A percentile compares a stretch with the other conserved stretches of the same genome.
These are phyloP conservation scores for Babesia gibsoni DNA, from an alignment of 169 alveolate species.

Conservation along the genomic window DNA sequence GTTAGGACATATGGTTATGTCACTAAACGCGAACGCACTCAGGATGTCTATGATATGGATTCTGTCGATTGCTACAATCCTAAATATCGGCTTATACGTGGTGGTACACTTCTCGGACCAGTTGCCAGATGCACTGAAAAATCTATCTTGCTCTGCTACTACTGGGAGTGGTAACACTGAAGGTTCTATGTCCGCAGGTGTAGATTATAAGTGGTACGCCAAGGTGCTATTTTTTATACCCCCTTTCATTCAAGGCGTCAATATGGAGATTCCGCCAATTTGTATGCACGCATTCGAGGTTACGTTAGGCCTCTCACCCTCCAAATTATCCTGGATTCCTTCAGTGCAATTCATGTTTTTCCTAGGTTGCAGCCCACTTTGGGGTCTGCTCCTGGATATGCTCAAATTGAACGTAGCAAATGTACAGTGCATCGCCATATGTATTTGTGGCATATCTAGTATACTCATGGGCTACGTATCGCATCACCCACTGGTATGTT, in stretches of 20 bases:
- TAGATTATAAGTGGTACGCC: no score
- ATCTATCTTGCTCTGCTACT: no score
- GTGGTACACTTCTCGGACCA: no score
- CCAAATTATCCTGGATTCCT: constrained; percentile 76
- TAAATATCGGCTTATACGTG: no score
- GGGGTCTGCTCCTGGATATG: constrained; percentile 89
- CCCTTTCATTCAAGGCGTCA: not conserved
- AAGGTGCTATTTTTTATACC: not conserved
- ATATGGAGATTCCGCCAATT: not conserved
- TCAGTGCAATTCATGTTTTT: constrained; percentile 82
- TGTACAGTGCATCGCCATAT: constrained; percentile 80
- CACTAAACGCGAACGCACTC: no score
- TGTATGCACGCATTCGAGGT: constrained; percentile 84
- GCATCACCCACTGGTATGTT: constrained; percentile 40
- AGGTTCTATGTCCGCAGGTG: no score
- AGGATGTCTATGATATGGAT: no score
- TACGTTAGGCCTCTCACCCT: constrained; percentile 80
- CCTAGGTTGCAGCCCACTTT: constrained; percentile 83
- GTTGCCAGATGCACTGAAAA: no score
- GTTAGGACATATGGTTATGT: no score
- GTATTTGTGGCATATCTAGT: constrained; percentile 81
- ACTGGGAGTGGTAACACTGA: no score
- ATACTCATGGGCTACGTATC: constrained; percentile 67
- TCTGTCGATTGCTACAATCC: no score
- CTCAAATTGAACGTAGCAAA: constrained; percentile 78